Evolutionary conservation across 352 stramenopile species (phyloP), one percentile per base, ranked within the genome.

Genomic region (Pythium utonaiense): DNA sequence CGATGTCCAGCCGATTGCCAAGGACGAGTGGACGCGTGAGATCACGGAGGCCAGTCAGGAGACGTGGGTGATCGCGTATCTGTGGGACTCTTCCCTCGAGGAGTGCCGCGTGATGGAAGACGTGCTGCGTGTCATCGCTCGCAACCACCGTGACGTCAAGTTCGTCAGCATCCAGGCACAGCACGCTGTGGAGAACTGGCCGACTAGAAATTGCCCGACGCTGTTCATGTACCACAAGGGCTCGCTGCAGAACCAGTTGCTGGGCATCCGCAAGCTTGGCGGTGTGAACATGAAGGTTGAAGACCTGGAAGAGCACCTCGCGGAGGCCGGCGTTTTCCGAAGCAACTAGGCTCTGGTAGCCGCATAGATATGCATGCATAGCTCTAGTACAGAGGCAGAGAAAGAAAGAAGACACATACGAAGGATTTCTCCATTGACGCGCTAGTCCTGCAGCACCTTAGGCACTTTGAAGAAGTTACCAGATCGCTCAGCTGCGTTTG

Each of bases 221-320:
- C 75, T 98, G 28, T 97, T 98, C 68, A 89, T 97, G 76, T 98
- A 98, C 76, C 74, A 93, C 57, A 86, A 97, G 53, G 88, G 89
- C 12, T 64, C 74, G 21, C 78, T 98, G 19, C 74, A 90, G 75
- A 96, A 91, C 62, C 91, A 98, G 67, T 66, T 98, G 41, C 70
- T 97, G 40, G 78, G 85, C 38, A 89, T 96, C 50, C 86, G 80
- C 58, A 93, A 95, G 69, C 78, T 97, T 33, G 89, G 88, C 16
- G 92, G 89, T 28, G 69, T 92, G 30, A 71, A 93, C 62, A 96
- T 94, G 75, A 91, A 91, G 60, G 72, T 91, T 22, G 77, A 93
- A 81, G 87, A 96, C 66, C 65, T 97, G 40, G 91, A 97, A 54
- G 89, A 95, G 67, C 85, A 88, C 53, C 70, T 98, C 47, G 87